A percentile compares a stretch with the other conserved stretches of the same genome.
These are phyloP conservation scores for Colletotrichum euphorbiae DNA, from an alignment of 2,329 filamentous ascomycete species.

Conservation along the genomic window DNA sequence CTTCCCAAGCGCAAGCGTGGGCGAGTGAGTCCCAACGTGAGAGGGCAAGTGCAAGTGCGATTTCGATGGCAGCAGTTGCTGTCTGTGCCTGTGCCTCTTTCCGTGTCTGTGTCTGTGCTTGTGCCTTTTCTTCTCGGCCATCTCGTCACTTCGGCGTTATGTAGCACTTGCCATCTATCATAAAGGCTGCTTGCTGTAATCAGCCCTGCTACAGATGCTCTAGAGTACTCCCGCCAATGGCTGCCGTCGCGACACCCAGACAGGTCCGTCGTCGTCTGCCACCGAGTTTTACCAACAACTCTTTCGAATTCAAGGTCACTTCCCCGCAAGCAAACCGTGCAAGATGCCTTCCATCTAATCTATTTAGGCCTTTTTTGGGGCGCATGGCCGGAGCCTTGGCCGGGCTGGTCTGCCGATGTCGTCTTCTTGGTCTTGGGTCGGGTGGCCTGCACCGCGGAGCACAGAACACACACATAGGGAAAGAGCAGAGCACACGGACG, in stretches of 20 bases:
- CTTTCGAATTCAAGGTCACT: slow-evolving; percentile 2
- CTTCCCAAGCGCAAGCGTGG: slow-evolving; percentile 19
- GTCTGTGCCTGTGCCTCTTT: too few relatives aligned
- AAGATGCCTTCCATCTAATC: slow-evolving; percentile 15
- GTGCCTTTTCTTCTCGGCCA: too few relatives aligned
- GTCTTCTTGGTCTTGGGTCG: slow-evolving; percentile 6
- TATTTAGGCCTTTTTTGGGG: slow-evolving; percentile 20
- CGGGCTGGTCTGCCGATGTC: slow-evolving; percentile 18
- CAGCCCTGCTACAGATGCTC: neutral
- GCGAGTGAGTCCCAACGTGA: too few relatives aligned
- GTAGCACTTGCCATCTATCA: too few relatives aligned
- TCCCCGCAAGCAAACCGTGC: slow-evolving; percentile 31
- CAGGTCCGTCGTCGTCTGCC: neutral
- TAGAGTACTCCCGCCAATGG: slow-evolving; percentile 13
- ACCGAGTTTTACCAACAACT: neutral
- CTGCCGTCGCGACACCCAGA: neutral
- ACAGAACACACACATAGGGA: neutral
- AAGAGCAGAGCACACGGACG: slow-evolving; percentile 7
- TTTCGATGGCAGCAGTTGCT: neutral
- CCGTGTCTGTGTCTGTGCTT: too few relatives aligned
- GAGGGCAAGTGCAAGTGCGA: neutral
- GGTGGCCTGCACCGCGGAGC: neutral
- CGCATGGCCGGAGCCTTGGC: slow-evolving; percentile 18
- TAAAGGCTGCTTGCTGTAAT: too few relatives aligned
- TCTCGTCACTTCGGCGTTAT: too few relatives aligned